Conservation (phyloP, 1,284 basidiomycete species). For the Sporisorium exsertum region DNA sequence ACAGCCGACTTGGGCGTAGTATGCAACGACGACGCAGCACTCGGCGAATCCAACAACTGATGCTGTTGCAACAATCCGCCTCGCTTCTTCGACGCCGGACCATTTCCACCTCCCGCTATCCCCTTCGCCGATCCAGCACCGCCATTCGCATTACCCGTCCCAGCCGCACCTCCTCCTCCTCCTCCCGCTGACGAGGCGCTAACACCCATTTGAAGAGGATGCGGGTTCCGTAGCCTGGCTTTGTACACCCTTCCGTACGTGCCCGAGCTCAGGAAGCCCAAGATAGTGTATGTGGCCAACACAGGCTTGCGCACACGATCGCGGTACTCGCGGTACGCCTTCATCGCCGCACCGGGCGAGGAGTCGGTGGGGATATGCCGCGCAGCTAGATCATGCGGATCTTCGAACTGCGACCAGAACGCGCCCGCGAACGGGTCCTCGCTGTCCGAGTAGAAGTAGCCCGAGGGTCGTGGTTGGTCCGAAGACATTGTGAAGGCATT, state of each 20-base stretch:
- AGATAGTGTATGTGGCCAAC: constrained; percentile 78
- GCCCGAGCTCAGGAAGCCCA: constrained; percentile 97
- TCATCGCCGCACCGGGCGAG: constrained; percentile 54
- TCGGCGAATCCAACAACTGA: constrained; percentile 28
- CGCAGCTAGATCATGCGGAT: constrained; percentile 41
- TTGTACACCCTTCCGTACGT: constrained; percentile 99
- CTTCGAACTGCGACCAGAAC: constrained; percentile 45
- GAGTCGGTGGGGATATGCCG: constrained; percentile 37
- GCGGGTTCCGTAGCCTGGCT: constrained; percentile 74
- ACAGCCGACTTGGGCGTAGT: constrained; percentile 25
- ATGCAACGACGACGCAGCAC: constrained; percentile 26
- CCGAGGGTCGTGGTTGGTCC: constrained; percentile 13
- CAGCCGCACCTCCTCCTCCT: not conserved
- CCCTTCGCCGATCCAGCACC: constrained; percentile 2
- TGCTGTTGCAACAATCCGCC: constrained; percentile 30
- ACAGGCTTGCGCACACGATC: constrained; percentile 56
- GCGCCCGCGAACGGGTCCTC: constrained; percentile 39
- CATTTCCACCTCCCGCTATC: not conserved
- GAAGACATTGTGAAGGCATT: not conserved
- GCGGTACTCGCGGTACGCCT: constrained; percentile 60
- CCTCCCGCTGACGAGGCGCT: not conserved
- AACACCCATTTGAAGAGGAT: not conserved
- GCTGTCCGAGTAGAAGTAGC: constrained; percentile 34
- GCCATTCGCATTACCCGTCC: not conserved
- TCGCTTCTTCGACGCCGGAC: constrained; percentile 19